Base-by-base conservation (phyloP, 2,329 filamentous ascomycete species). In the Sordariomycetes sp. region DNA sequence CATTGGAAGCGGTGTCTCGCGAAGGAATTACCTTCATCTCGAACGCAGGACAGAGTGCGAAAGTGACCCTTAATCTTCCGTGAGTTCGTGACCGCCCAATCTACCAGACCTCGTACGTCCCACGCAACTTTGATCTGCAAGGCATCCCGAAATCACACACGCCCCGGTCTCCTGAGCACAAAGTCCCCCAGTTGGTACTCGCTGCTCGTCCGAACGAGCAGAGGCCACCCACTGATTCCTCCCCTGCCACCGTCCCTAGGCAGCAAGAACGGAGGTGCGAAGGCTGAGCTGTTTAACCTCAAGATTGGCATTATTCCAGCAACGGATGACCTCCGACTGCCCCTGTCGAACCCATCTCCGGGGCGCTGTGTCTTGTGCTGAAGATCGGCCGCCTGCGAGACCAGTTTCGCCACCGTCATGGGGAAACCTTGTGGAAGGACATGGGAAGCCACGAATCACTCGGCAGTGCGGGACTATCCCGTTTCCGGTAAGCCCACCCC, bases 371-470 rank as follows among this genome's bases (percentile, higher is more conserved):
- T 32, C 28, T 18, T 18, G 37, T 40, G 11, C n/a, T 48, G 46
- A 24, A 11, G 46, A 24, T 50, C 46, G 22, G 46, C 46, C 46
- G 20, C 46, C 46, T 51, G 55, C 55, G 51, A 51, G 46, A 24
- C 55, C 40, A 57, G 55, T 57, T 57, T 48, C 43, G 43, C 55
- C 50, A 48, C 55, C 55, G 48, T 32, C 48, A 40, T 53, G 55
- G 32, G 46, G 55, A 57, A 57, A 57, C 55, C 34, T 57, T 53
- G 55, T 52, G 48, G 55, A 57, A 53, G 46, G 48, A 53, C 22
- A 22, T 50, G 46, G 46, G 55, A 53, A 57, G 55, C 55, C 48
- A 57, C 55, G 22, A 57, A 28, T 52, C 48, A 40, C n/a, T 52
- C 48, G 46, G 55, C 43, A 52, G n/a, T 57, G 22, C 35, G 55